Percentiles rank a stretch among this genome's conserved stretches.
Evolutionary conservation across 176 grass and related monocot species (phyloP).

Genomic region (Zea luxurians): DNA sequence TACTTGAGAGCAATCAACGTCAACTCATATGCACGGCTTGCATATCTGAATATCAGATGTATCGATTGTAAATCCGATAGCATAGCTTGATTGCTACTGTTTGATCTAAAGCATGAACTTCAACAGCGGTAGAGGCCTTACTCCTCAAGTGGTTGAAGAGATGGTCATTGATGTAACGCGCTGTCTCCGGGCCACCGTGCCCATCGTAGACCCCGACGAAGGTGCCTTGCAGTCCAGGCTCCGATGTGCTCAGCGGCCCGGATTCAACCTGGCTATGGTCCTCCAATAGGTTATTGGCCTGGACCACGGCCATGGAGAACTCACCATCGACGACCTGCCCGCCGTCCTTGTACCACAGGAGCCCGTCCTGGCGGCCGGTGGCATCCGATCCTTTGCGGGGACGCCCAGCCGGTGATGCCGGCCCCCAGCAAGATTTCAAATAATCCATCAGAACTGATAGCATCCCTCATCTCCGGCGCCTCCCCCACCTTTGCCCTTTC

Average conservation of each 20-base stretch:
- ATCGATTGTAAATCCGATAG: slow-evolving; percentile 2
- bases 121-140: slow-evolving; percentile 36
- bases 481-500: slow-evolving; percentile 4
- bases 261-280: slow-evolving; percentile 91
- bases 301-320: slow-evolving; percentile 91
- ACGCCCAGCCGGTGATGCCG: slow-evolving; percentile 42
- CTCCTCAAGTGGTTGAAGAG: slow-evolving; percentile 72
- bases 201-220: slow-evolving; percentile 89
- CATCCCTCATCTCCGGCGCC: slow-evolving; percentile 66
- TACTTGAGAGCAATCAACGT: neutral
- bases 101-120: slow-evolving; percentile 3
- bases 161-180: slow-evolving; percentile 67
- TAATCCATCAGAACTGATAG: slow-evolving; percentile 57
- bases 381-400: slow-evolving; percentile 50
- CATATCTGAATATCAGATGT: slow-evolving; percentile 10
- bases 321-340: slow-evolving; percentile 63
- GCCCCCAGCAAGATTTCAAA: slow-evolving; percentile 73
- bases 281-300: slow-evolving; percentile 87
- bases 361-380: slow-evolving; percentile 63
- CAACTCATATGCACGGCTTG: slow-evolving; percentile 2
- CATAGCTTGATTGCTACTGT: neutral
- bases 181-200: slow-evolving; percentile 79
- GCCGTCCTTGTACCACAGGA: slow-evolving; percentile 85
- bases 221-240: slow-evolving; percentile 51
- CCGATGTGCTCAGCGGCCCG: slow-evolving; percentile 52